These are phyloP conservation scores for Pythium oligandrum DNA, from an alignment of 352 stramenopile species.

Conservation along the genomic window DNA sequence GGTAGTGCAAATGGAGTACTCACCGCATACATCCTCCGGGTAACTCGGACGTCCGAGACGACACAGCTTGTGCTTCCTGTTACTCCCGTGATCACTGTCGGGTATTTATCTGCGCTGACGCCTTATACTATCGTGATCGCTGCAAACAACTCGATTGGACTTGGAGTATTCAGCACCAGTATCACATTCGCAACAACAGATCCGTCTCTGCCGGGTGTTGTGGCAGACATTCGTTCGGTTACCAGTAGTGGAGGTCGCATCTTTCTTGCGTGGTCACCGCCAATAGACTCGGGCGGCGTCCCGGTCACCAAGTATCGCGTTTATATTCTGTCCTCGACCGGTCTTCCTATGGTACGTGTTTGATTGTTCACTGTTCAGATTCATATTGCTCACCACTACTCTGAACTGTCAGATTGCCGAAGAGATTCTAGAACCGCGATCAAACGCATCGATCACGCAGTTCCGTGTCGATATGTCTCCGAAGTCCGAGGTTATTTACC, in stretches of 20 bases:
- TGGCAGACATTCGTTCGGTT: conserved; percentile 8
- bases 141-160: conserved; percentile 23
- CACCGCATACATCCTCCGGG: conserved; percentile 27
- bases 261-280: conserved; percentile 30
- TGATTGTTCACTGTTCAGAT: no score
- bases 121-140: conserved; percentile 40
- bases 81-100: conserved; percentile 9
- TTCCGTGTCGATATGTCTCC: no score
- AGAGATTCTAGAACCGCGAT: conserved; percentile 10
- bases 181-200: conserved; percentile 35
- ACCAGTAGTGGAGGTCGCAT: conserved; percentile 35
- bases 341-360: conserved; percentile 3
- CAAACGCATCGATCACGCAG: background rate
- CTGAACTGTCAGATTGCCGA: conserved; percentile 1
- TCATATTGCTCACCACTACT: no score
- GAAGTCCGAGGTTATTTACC: background rate
- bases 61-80: conserved; percentile 15
- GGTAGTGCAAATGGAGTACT: conserved; percentile 35
- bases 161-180: conserved; percentile 26
- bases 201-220: conserved; percentile 28
- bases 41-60: conserved; percentile 15
- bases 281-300: conserved; percentile 46
- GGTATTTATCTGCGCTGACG: conserved; percentile 26
- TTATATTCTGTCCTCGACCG: conserved; percentile 18
- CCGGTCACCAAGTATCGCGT: conserved; percentile 57